phyloP scores from a whole-genome alignment of 495 filamentous ascomycete genomes.

The Xylaria cubensis region DNA sequence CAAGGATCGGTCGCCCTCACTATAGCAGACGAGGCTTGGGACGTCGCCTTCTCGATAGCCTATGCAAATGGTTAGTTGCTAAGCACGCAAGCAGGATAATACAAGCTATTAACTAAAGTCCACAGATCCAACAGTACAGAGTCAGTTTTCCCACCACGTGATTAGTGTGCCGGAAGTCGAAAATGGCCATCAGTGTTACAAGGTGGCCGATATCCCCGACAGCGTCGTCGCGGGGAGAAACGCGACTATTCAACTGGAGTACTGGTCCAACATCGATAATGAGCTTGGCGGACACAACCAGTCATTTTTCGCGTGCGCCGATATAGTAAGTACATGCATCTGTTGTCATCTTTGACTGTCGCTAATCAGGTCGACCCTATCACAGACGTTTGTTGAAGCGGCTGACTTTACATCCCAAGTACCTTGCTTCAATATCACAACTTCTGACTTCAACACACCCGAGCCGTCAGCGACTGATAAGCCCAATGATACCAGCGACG shows the following conservation, averaged over 20 bases:
- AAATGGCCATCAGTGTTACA: conserved; percentile 60
- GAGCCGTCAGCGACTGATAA: conserved; percentile 27
- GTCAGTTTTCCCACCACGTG: conserved; percentile 51
- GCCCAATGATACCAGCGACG: conserved; percentile 10
- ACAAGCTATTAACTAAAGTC: conserved; percentile 1
- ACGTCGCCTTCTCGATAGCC: conserved; percentile 55
- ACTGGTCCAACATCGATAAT: conserved; percentile 52
- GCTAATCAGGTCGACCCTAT: not conserved
- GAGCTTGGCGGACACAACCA: conserved; percentile 47
- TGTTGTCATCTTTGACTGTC: too few species aligned
- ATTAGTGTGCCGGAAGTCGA: conserved; percentile 45
- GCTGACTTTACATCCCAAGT: conserved; percentile 47
- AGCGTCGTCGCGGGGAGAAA: conserved; percentile 50
- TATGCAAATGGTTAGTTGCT: conserved; percentile 50
- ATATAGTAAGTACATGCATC: conserved; percentile 44
- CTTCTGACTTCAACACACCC: conserved; percentile 41
- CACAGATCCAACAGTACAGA: conserved; percentile 48
- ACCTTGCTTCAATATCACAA: conserved; percentile 59
- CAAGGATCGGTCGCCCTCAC: conserved; percentile 44
- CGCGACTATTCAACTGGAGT: conserved; percentile 60
- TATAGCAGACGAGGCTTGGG: conserved; percentile 54
- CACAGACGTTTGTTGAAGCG: conserved; percentile 50
- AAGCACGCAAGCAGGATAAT: not conserved
- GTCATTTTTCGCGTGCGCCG: conserved; percentile 60
- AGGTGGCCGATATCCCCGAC: conserved; percentile 47